Evolutionary conservation across 768 basidiomycete genomes (phyloP), one percentile per base, ranked within the genome.

Genomic region (Kockovaella imperatae): DNA sequence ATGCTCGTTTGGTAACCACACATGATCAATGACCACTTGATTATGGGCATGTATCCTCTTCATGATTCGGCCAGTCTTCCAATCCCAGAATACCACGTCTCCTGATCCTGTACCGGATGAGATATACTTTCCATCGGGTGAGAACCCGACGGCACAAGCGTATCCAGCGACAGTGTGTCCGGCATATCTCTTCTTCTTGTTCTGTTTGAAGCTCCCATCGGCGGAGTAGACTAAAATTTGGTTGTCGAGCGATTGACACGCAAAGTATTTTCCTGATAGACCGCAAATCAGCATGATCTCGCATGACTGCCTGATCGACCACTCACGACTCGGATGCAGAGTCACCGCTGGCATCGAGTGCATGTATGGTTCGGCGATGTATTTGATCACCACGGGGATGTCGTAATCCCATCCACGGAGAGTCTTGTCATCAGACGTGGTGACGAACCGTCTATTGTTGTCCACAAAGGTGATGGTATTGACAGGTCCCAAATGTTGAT

Each of bases 381-480:
- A 95, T 72, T 99, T 99, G 77, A 99, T 97, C 45, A 95, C 89
- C 29, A 97, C 95, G 4, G 95, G 95, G 54, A 99, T 97, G 72
- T 99, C 95, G 70, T 84, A 97, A 71, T 99, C 95, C 95, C 95
- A 99, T 15, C 89, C 93, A 36, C 95, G 83, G 54, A 99, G 95
- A 2, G 90, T 95, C 75, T 97, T 97, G 74, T 99, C 95, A 69
- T 99, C 95, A 8, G 90, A 96, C 13, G 93, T 97, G 2, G 95
- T 97, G 45, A 97, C 84, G 67, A 99, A 97, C 49, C 93, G 80
- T 57, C 95, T 78, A 68, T 96, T 96, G 65, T 99, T 90, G 63
- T 99, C 95, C 28, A 97, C 90, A 70, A 97, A 99, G 2, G 91
- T 99, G 61, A 97, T 99, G 2, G 89, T 91, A 70, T 96, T 97